phyloP scores from a whole-genome alignment of 257 asterid species.

The Scutellaria minor region DNA sequence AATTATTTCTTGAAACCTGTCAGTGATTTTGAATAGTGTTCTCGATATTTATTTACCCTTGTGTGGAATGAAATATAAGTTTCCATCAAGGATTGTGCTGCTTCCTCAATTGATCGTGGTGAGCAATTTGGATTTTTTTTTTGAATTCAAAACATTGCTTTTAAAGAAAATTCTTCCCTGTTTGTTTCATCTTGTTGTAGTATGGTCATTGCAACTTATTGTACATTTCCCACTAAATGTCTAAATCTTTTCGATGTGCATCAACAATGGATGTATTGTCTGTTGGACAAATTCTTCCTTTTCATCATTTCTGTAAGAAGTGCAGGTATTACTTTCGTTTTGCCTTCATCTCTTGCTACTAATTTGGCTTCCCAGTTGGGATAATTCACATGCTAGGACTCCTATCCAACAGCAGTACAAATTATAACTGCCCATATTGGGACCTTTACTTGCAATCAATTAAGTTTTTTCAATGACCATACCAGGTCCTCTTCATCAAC shows the following conservation, averaged over 20 bases:
- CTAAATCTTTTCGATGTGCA: not conserved
- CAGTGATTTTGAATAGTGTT: not conserved
- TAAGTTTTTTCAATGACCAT: too few species aligned
- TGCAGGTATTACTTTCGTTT: too few species aligned
- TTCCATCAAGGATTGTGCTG: not conserved
- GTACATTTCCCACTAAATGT: not conserved
- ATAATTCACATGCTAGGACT: not conserved
- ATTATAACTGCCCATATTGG: not conserved
- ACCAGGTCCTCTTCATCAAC: too few species aligned
- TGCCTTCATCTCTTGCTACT: constrained; percentile 6
- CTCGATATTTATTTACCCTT: constrained; percentile 2
- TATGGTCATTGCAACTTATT: constrained; percentile 18
- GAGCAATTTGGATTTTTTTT: not conserved
- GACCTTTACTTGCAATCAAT: not conserved
- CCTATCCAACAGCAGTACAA: too few species aligned
- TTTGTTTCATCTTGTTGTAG: constrained; percentile 15
- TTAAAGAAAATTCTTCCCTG: not conserved
- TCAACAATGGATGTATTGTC: not conserved
- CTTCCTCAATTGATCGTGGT: not conserved
- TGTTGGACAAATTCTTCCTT: constrained; percentile 1
- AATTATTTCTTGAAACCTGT: constrained; percentile 5
- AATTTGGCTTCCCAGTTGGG: not conserved
- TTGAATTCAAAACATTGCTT: not conserved
- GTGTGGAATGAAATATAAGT: not conserved
- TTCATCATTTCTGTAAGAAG: not conserved